Evolutionary conservation across 2,329 filamentous ascomycete genomes (phyloP), one percentile per base, ranked within the genome.

Genomic region (Claviceps arundinis): DNA sequence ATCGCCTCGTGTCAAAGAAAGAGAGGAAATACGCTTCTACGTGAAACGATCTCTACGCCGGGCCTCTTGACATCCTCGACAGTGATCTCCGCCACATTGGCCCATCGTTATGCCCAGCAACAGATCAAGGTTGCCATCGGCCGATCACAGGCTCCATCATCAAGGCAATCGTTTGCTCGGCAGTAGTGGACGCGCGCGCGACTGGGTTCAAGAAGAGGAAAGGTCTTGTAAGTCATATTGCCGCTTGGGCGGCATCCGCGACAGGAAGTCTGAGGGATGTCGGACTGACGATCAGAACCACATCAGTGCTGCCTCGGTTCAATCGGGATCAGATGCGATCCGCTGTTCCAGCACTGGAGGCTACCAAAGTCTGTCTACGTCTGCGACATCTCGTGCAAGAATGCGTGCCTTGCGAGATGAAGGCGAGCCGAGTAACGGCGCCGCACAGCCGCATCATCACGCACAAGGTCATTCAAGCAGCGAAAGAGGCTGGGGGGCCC

Each of bases 331-430:
- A 73, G 1, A 70, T 83, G 44, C 68, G 81, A 43, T 82, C 87
- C 11, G 81, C 85, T 30, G 82, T 91, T 38, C 80, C 87, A 1
- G 75, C 90, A 13, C 74, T 78, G 54, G 85, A 93, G 61, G 90
- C 96, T 56, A 96, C 91, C 55, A 90, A 90, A 65, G 77, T 94
- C 52, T 91, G 90, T 26, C 78, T 98, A 16, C 87, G 89, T 53
- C 75, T 98, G 57, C 94, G 91, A 61, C 89, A 94, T 64, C 82
- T 95, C 59, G 82, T 98, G 61, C 89, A 95, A 68, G 80, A 89
- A 65, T 84, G 89, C 52, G 80, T 98, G 26, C 87, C 91, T 1
- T 96, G 88, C 71, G 93, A 98, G 67, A 76, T 98, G 41, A 84
- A 93, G 53, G 81, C 87, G 63, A 75, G 75, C 5, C 73, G 79